Conservation (phyloP, 1,284 basidiomycete species). For the Porogramme epimiltina region DNA sequence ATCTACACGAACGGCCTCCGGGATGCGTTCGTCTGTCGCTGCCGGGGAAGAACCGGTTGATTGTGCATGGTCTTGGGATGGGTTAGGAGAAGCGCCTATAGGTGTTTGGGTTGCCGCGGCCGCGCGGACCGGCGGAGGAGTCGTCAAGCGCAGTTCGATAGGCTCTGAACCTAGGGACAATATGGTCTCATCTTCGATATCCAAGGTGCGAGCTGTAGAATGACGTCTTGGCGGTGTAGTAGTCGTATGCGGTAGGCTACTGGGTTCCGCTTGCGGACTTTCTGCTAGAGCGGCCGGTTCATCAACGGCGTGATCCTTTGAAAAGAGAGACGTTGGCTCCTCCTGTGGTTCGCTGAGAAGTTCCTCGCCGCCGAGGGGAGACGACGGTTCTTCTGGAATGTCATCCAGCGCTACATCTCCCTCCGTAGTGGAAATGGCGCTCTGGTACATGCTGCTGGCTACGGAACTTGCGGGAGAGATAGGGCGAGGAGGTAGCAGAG, state of each 20-base stretch:
- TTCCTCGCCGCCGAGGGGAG: slow-evolving; percentile 1
- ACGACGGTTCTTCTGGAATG: slow-evolving; percentile 11
- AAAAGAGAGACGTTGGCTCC: too few species aligned
- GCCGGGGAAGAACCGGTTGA: too few species aligned
- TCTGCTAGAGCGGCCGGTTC: too few species aligned
- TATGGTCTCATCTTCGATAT: slow-evolving; percentile 45
- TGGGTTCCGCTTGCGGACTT: too few species aligned
- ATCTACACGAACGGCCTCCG: slow-evolving; percentile 23
- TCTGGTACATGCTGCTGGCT: slow-evolving; percentile 63
- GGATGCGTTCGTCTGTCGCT: neutral
- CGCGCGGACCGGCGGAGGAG: slow-evolving; percentile 33
- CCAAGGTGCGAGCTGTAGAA: slow-evolving; percentile 5
- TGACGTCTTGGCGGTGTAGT: neutral
- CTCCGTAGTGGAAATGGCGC: slow-evolving; percentile 57
- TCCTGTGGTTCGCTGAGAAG: slow-evolving; percentile 1
- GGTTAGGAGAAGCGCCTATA: too few species aligned
- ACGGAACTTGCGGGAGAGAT: slow-evolving; percentile 47
- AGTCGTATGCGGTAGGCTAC: too few species aligned
- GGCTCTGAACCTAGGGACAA: slow-evolving; percentile 61
- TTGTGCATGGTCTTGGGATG: too few species aligned
- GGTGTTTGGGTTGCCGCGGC: neutral
- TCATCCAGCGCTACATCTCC: slow-evolving; percentile 8
- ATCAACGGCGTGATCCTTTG: too few species aligned
- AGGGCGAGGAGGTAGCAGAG: slow-evolving; percentile 45
- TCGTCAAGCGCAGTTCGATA: slow-evolving; percentile 55